Base-by-base conservation (phyloP, 2,329 filamentous ascomycete genomes). In the Coniella vitis region DNA sequence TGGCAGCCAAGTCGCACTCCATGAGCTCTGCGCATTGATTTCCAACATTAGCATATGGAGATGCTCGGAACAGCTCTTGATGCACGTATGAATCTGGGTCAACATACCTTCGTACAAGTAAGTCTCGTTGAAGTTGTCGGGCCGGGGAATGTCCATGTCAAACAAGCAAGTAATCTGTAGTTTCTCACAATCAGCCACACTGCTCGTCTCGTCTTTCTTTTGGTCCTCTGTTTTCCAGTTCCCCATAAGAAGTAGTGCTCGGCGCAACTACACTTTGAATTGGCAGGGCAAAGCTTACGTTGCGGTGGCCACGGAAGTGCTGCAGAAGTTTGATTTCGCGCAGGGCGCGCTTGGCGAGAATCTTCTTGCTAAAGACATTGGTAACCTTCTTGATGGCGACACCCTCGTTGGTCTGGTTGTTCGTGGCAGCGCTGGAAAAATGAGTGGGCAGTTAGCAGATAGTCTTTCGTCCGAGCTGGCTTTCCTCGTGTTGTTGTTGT, bases 331-430 rank as follows among this genome's bases (percentile, higher is more conserved):
- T 98, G 72, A 98, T 97, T 74, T 98, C 93, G 69, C 93, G 84
- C 75, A 98, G 71, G 43, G 93, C 93, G 64, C 93, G 87, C 83
- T 98, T 98, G 61, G 93, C 93, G 58, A 98, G 79, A 60, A 98
- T 98, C 82, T 97, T 97, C 75, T 98, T 98, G 79, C 90, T 96
- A 72, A 98, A 98, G 61, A 98, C 91, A 86, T 98, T 98, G 74
- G 93, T 98, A 67, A 98, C 89, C 73, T 98, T 98, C 73, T 98
- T 98, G 76, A 98, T 93, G 61, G 93, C 93, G 55, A 98, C 90
- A 36, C 91, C 90, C 66, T 98, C 93, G 62, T 83, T 85, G 29
- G 87, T 94, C 68, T 90, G 83, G 65, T 83, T 84, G 76, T 97
- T 96, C 57, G 89, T 87, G 48, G 93, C 93, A 53, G 93, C 91